Percentiles rank a stretch among this genome's conserved stretches.
Evolutionary conservation across 768 basidiomycete genomes (phyloP).

Genomic region (Tylopilus felleus): DNA sequence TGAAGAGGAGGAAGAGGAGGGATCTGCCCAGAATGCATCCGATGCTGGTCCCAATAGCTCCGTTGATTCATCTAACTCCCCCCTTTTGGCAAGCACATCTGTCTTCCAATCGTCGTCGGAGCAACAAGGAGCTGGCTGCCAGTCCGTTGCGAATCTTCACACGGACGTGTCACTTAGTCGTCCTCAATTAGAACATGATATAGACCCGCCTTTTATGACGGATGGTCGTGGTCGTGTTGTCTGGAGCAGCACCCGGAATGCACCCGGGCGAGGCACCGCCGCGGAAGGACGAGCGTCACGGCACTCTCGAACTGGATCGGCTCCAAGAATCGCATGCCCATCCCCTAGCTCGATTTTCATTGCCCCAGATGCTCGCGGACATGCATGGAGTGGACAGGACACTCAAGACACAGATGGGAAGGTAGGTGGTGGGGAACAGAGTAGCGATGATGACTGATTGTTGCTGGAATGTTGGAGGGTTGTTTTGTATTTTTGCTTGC

Average conservation of each 20-base stretch:
- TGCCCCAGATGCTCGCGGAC: constrained; percentile 15
- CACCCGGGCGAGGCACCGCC: constrained; percentile 14
- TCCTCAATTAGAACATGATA: constrained; percentile 31
- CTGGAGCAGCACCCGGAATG: constrained; percentile 33
- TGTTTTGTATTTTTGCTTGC: constrained; percentile 13
- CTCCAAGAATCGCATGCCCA: constrained; percentile 17
- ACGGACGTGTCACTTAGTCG: constrained; percentile 5
- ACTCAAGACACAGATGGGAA: constrained; percentile 17
- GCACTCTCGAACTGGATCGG: constrained; percentile 21
- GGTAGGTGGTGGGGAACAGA: constrained; percentile 12
- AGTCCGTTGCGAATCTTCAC: constrained; percentile 2
- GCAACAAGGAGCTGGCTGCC: neutral
- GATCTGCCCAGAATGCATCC: neutral
- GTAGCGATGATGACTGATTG: constrained; percentile 9
- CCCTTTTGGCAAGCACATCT: neutral
- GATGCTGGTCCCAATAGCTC: neutral
- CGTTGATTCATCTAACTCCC: neutral
- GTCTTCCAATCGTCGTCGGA: neutral
- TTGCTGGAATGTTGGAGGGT: neutral
- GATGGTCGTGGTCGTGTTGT: constrained; percentile 65
- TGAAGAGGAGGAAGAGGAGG: constrained; percentile 25
- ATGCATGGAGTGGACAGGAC: constrained; percentile 22
- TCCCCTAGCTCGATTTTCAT: constrained; percentile 7
- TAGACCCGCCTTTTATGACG: constrained; percentile 55
- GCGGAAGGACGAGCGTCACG: constrained; percentile 23